Percentiles rank a stretch among this genome's conserved stretches.
Evolutionary conservation across 116 monocot genomes (phyloP).

Genomic region (Cymodocea nodosa): DNA sequence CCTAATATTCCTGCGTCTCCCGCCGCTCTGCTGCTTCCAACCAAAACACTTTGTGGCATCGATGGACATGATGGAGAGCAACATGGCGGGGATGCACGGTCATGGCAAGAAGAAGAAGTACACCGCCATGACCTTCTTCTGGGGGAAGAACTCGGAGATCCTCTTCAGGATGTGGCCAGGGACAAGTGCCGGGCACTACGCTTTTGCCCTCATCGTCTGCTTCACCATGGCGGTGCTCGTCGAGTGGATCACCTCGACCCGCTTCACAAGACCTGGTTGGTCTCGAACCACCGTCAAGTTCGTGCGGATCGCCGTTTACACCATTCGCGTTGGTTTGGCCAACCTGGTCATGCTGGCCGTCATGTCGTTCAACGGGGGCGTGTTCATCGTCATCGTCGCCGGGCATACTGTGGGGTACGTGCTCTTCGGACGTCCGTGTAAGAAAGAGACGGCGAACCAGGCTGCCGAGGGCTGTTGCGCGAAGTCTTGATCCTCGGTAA

Average conservation of each 20-base stretch:
- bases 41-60: too few relatives aligned
- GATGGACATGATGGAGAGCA: too few relatives aligned
- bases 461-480: too few relatives aligned
- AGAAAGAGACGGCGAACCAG: not conserved
- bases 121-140: slow-evolving; percentile 25
- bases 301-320: slow-evolving; percentile 17
- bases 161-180: slow-evolving; percentile 65
- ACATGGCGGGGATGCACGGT: too few relatives aligned
- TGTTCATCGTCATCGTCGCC: slow-evolving; percentile 19
- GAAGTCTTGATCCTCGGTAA: too few relatives aligned
- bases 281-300: slow-evolving; percentile 11
- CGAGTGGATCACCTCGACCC: slow-evolving; percentile 11
- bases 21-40: too few relatives aligned
- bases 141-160: slow-evolving; percentile 42
- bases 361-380: slow-evolving; percentile 59
- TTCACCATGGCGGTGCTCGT: slow-evolving; percentile 31
- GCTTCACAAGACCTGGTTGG: not conserved
- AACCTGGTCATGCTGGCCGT: slow-evolving; percentile 47
- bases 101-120: slow-evolving; percentile 5
- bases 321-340: slow-evolving; percentile 22
- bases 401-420: slow-evolving; percentile 39
- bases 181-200: slow-evolving; percentile 38
- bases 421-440: slow-evolving; percentile 4
- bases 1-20: too few relatives aligned
- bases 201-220: slow-evolving; percentile 32